Base-by-base conservation (phyloP, 202 grass and related monocot genomes). In the Carex arenaria region DNA sequence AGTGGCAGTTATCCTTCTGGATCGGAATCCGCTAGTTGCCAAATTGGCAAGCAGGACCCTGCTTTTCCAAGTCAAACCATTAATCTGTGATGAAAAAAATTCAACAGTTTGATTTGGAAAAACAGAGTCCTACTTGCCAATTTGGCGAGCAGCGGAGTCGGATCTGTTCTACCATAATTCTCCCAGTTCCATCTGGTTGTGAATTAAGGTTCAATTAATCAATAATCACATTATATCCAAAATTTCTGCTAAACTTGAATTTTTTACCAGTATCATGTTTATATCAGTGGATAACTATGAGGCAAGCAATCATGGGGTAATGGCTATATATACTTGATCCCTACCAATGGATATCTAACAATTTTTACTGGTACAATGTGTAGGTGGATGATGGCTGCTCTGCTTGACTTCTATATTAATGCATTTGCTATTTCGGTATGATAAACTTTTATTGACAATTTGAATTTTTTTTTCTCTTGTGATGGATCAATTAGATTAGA, bases 371-470 rank as follows among this genome's bases (percentile, higher is more conserved):
- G 82, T 87, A 65, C 83, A 40, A 40, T 90, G 40, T 89, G 17
- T 73, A 59, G 95, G 88, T 98, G 95, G 95, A 98, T 98, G 95
- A 86, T 68, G 13, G 91, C 93, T 84, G 95, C 93, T 43, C 88
- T 98, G 74, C 80, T 98, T 77, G 95, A 98, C 84, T 98, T 98
- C 87, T 98, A 98, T 80, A 98, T 98, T 84, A 93, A 98, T 85
- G 38, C 93, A 36, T 83, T 93, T 80, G 86, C 91, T 86, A 98
- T 98, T 91, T 98, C 90, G 67, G 95, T 98, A 90, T 67, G 2
- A 62, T 83, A 18, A 63, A 64, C 13, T 47, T 83, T 51, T 89
- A 31, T 63, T 66, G 7, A 14, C 14, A 34, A 66, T 68, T 68
- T 51, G 5, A 31, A 61, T 36, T 17, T 18, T 5, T 4, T 75